These are phyloP conservation scores for Botryobasidium botryosum DNA, from an alignment of 768 basidiomycete species.

Conservation along the genomic window DNA sequence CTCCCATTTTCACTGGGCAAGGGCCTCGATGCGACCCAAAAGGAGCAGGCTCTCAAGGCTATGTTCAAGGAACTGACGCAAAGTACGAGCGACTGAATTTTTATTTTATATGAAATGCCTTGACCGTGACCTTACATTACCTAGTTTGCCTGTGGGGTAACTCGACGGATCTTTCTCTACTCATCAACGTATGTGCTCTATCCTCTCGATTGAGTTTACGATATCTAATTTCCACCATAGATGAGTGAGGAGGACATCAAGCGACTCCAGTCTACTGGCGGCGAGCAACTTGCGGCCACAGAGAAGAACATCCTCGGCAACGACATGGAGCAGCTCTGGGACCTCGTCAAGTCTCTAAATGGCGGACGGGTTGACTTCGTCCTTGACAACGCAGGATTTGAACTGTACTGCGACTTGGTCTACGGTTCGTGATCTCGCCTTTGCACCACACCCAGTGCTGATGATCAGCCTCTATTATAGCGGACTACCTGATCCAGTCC, in stretches of 20 bases:
- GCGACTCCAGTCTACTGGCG: constrained; percentile 86
- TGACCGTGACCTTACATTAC: too few relatives aligned
- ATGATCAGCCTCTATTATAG: too few relatives aligned
- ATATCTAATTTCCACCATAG: too few relatives aligned
- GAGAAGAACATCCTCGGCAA: constrained; percentile 95
- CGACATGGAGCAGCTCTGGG: constrained; percentile 55
- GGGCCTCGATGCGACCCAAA: constrained; percentile 25
- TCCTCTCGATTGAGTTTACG: too few relatives aligned
- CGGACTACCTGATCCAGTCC: constrained; percentile 86
- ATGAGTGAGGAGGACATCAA: constrained; percentile 98
- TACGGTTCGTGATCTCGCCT: constrained; percentile 36
- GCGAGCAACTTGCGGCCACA: constrained; percentile 86
- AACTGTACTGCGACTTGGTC: constrained; percentile 74
- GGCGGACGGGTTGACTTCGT: constrained; percentile 66
- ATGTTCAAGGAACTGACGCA: constrained; percentile 91
- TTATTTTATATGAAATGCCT: too few relatives aligned
- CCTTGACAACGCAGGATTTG: constrained; percentile 79
- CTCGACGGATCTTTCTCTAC: constrained; percentile 83
- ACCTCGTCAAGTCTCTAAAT: constrained; percentile 51
- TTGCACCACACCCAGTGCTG: too few relatives aligned
- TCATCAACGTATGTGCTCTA: constrained; percentile 46
- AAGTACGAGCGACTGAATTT: too few relatives aligned
- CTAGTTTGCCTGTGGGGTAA: constrained; percentile 96
- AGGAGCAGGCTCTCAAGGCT: constrained; percentile 36
- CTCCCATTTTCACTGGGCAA: constrained; percentile 57